Evolutionary conservation across 2,329 filamentous ascomycete genomes (phyloP).

Genomic region (Cryphonectria japonica): DNA sequence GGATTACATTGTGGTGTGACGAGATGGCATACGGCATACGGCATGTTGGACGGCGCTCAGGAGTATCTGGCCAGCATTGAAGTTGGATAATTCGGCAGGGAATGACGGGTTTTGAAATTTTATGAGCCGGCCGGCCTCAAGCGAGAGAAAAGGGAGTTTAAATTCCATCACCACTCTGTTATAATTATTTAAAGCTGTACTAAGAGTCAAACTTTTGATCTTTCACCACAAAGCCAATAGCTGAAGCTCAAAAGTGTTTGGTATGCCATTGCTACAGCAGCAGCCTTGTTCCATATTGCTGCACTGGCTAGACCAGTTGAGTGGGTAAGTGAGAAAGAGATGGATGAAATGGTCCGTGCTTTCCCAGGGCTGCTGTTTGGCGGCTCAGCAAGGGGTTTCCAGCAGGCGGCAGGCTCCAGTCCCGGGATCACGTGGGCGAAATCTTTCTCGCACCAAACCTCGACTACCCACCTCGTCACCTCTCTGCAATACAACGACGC

Average conservation of each 20-base stretch:
- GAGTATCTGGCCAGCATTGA: constrained; percentile 22
- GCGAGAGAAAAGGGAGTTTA: background rate
- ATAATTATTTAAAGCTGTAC: background rate
- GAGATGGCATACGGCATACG: constrained; percentile 17
- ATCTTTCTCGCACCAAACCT: constrained; percentile 25
- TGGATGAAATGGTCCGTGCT: constrained; percentile 23
- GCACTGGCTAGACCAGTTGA: background rate
- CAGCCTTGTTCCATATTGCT: background rate
- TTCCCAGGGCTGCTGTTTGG: constrained; percentile 7
- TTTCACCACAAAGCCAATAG: background rate
- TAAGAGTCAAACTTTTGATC: background rate
- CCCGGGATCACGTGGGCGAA: constrained; percentile 28
- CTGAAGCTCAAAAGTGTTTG: background rate
- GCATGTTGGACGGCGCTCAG: constrained; percentile 24
- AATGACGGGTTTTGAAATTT: background rate
- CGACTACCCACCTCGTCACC: constrained; percentile 21
- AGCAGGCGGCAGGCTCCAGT: constrained; percentile 7
- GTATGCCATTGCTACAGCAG: background rate
- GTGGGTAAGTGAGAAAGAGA: background rate
- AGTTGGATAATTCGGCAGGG: background rate
- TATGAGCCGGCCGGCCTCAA: background rate
- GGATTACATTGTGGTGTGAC: background rate
- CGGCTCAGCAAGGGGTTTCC: constrained; percentile 5
- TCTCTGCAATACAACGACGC: constrained; percentile 21
- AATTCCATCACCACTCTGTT: background rate